Evolutionary conservation across 2,329 filamentous ascomycete species (phyloP).

Genomic region (Xylogone sp.): DNA sequence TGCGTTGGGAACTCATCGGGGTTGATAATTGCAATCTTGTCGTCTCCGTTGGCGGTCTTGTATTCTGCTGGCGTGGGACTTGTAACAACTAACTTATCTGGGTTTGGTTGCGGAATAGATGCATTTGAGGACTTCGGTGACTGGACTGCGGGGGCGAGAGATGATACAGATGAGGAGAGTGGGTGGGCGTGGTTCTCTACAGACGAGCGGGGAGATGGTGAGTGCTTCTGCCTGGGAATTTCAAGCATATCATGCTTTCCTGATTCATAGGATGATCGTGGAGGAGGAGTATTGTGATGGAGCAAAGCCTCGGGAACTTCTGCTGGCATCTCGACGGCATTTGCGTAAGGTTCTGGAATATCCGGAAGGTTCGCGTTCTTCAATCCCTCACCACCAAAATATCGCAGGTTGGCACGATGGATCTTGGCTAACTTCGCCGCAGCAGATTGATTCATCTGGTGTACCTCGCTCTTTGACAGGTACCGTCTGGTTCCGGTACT

Average conservation of each 20-base stretch:
- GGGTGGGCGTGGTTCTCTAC: slow-evolving; percentile 33
- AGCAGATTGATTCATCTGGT: slow-evolving; percentile 72
- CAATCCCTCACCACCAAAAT: slow-evolving; percentile 4
- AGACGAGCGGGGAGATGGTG: slow-evolving; percentile 14
- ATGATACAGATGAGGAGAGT: slow-evolving; percentile 18
- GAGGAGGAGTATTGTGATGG: slow-evolving; percentile 17
- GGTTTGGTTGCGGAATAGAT: slow-evolving; percentile 19
- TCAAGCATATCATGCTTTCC: slow-evolving; percentile 23
- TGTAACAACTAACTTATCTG: slow-evolving; percentile 49
- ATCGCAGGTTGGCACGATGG: slow-evolving; percentile 59
- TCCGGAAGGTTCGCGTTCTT: slow-evolving; percentile 15
- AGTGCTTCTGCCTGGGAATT: slow-evolving; percentile 8
- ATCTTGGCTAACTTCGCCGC: slow-evolving; percentile 82
- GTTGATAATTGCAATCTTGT: slow-evolving; percentile 64
- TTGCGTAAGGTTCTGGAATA: slow-evolving; percentile 33
- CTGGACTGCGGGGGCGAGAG: slow-evolving; percentile 30
- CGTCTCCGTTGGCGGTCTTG: slow-evolving; percentile 53
- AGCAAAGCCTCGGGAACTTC: slow-evolving; percentile 36
- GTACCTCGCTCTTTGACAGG: slow-evolving; percentile 67
- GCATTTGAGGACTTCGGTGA: slow-evolving; percentile 25
- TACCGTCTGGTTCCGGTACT: slow-evolving; percentile 88
- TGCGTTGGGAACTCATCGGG: slow-evolving; percentile 54
- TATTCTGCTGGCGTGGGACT: slow-evolving; percentile 58
- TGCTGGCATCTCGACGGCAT: slow-evolving; percentile 53
- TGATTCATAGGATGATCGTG: slow-evolving; percentile 28